Conservation (phyloP, 2,329 filamentous ascomycete species). For the Clonostachys chloroleuca region DNA sequence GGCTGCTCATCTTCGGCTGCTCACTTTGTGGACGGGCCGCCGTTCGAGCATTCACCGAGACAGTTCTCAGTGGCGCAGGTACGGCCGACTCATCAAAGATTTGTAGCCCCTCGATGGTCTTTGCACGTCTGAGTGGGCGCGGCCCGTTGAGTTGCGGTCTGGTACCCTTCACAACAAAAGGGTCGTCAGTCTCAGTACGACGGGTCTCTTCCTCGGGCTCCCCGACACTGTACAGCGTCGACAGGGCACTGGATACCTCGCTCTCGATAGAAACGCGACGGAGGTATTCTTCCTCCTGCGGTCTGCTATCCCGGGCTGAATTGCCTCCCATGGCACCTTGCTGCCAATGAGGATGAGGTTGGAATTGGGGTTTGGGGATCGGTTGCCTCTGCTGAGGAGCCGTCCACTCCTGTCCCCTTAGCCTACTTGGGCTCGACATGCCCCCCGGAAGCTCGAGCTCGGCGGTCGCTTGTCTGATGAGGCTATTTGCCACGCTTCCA, state of each 20-base stretch:
- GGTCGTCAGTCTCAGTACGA: slow-evolving; percentile 12
- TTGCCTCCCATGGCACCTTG: not conserved
- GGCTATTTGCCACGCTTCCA: slow-evolving; percentile 31
- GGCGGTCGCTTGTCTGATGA: slow-evolving; percentile 28
- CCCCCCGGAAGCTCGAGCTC: slow-evolving; percentile 26
- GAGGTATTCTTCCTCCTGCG: not conserved
- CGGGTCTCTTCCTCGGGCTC: slow-evolving; percentile 31
- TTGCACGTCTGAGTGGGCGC: slow-evolving; percentile 1
- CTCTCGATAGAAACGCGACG: slow-evolving; percentile 27
- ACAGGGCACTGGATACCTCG: slow-evolving; percentile 46
- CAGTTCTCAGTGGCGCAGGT: slow-evolving; percentile 4
- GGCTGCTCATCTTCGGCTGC: not conserved
- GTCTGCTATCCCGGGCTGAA: not conserved
- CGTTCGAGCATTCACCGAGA: slow-evolving; percentile 1
- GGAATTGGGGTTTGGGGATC: slow-evolving; percentile 8
- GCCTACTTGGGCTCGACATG: slow-evolving; percentile 38
- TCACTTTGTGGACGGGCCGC: not conserved
- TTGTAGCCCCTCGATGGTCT: slow-evolving; percentile 1
- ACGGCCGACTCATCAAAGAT: slow-evolving; percentile 1
- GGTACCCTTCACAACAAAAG: slow-evolving; percentile 17
- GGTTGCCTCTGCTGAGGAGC: slow-evolving; percentile 4
- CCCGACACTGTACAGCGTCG: slow-evolving; percentile 52
- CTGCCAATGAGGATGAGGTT: slow-evolving; percentile 6
- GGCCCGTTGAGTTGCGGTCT: not conserved
- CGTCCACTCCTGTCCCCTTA: slow-evolving; percentile 18